Conservation (phyloP, 1,284 basidiomycete genomes). For the Volvariella volvacea region DNA sequence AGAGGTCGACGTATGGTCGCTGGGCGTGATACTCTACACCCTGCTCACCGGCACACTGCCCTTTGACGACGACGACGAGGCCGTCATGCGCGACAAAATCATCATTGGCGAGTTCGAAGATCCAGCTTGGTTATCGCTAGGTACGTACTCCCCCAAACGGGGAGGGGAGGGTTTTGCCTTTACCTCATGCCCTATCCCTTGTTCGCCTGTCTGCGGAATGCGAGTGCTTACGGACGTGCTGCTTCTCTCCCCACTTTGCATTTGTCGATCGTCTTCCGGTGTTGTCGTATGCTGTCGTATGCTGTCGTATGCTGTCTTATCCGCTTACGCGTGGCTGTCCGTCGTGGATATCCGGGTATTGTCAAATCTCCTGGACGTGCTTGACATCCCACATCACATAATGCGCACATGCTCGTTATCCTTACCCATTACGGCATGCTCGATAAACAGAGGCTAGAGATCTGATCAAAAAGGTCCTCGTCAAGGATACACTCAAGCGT, state of each 20-base stretch:
- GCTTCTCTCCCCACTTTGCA: no score
- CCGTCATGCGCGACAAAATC: conserved; percentile 83
- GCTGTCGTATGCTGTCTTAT: no score
- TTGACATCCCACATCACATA: no score
- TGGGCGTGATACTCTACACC: conserved; percentile 94
- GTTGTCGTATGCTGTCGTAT: conserved; percentile 1
- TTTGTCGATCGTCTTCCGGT: conserved; percentile 5
- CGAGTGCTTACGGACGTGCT: no score
- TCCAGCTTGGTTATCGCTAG: conserved; percentile 84
- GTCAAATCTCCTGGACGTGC: conserved; percentile 2
- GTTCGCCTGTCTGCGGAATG: no score
- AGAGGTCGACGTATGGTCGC: conserved; percentile 98
- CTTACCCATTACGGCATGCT: no score
- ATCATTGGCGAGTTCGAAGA: conserved; percentile 87
- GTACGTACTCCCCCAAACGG: conserved; percentile 33
- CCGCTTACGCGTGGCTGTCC: no score
- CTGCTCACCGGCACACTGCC: conserved; percentile 92
- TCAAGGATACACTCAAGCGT: conserved; percentile 72
- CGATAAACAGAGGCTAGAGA: conserved; percentile 65
- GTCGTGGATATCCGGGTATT: conserved; percentile 6
- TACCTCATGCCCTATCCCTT: no score
- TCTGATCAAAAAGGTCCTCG: conserved; percentile 76
- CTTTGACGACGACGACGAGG: conserved; percentile 95
- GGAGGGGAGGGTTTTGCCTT: no score
- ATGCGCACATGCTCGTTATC: conserved; percentile 8